Evolutionary conservation across 805 yeast genomes (phyloP), one percentile per base, ranked within the genome.

Genomic region (Debaryomyces castellii): DNA sequence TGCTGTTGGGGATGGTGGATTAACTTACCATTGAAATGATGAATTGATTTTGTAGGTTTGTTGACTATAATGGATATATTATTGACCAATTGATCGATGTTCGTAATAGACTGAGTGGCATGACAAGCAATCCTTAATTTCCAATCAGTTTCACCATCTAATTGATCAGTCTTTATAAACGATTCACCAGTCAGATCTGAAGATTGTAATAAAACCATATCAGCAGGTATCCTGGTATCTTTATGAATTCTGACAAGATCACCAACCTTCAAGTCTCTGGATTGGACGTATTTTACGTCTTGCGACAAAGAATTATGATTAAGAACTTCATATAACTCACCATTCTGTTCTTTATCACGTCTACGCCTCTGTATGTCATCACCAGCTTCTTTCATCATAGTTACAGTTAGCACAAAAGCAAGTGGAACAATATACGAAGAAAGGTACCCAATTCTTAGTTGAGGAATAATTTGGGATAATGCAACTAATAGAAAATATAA

Each of bases 101-200:
- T 64, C 2, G 54, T 40, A 36, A 80, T 53, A 28, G 64, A 64
- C 60, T 92, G 98, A 0, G 97, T 88, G 23, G 82, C 58, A 10
- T 83, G 76, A 40, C 84, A 77, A 0, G 97, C 94, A 32, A 88
- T 69, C 56, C 99, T 74, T 45, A 94, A 73, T 63, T 94, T 94
- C 99, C 99, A 94, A 68, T 94, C 99, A 5, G 99, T 94, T 65
- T 94, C 99, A 60, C 99, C 99, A 65, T 94, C 99, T 41, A 94
- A 73, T 67, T 94, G 99, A 70, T 94, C 99, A 0, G 99, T 94
- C 57, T 96, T 87, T 52, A 94, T 88, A 58, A 95, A 94, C 1
- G 91, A 78, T 60, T 94, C 99, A 6, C 97, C 97, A 3, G 78
- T 74, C 3, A 71, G 66, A 60, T 89, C 97, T 46, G 89, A 83